Base-by-base conservation (phyloP, 495 filamentous ascomycete genomes). In the Sabuloglossum arenarium region DNA sequence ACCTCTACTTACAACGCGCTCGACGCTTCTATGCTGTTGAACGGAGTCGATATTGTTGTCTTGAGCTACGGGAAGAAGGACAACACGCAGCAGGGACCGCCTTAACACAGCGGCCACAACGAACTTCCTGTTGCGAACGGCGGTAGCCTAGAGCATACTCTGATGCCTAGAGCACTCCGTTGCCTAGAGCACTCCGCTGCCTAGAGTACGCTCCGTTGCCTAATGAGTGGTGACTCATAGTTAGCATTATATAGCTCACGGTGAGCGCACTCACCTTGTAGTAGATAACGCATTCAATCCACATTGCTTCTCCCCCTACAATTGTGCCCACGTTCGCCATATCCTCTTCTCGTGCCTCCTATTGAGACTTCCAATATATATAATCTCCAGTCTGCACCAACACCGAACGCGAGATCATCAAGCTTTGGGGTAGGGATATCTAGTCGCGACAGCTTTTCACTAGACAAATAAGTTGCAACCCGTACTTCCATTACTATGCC, bases 401-500 rank as follows among this genome's bases (percentile, higher is more conserved):
- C 2, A 55, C 50, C 32, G 21, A 58, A 31, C 28, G 42, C 50
- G 23, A 28, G n/a, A 54, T 58, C 34, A 54, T 45, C 3, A 25
- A 54, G 23, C 34, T 54, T 28, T 58, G 57, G 57, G 51, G 49
- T 0, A 1, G 45, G 16, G n/a, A 21, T 12, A 10, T 23, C 19
- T 12, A 4, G 4, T 43, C 34, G 34, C 39, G 39, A 43, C 34
- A 43, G 39, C 5, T 43, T 1, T 21, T 21, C n/a, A 43, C 16
- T 23, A 5, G 39, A 19, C 16, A 39, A 25, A 21, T 53, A 19
- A 28, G 43, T n/a, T 28, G 19, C 1, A 11, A 39, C 1, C 32
- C 57, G 5, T 59, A 59, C 37, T 59, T 32, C 23, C n/a, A 29
- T 19, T 59, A 59, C 27, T 56, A 59, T 16, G 19, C 6, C 1